A percentile compares a stretch with the other conserved stretches of the same genome.
Evolutionary conservation across 805 yeast genomes (phyloP).

Genomic region (Candida orba): DNA sequence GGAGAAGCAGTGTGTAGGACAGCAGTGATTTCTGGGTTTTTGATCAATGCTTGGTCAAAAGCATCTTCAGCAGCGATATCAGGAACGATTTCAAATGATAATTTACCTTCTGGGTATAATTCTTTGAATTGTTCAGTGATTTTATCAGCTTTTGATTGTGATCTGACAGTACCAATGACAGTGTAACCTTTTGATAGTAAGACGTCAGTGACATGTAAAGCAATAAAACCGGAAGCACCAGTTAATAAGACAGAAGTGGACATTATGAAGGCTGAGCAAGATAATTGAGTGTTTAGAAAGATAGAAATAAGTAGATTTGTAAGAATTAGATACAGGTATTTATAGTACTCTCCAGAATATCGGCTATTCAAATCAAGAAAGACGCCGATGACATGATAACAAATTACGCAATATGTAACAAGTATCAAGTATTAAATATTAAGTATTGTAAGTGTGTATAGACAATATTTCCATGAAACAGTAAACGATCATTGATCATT

Average conservation of each 20-base stretch:
- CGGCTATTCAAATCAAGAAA: no score
- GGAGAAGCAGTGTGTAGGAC: slow-evolving; percentile 62
- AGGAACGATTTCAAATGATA: slow-evolving; percentile 38
- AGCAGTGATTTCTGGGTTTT: slow-evolving; percentile 42
- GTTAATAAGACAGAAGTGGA: slow-evolving; percentile 29
- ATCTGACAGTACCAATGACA: slow-evolving; percentile 41
- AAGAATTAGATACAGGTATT: no score
- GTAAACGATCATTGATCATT: no score
- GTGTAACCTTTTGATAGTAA: slow-evolving; percentile 32
- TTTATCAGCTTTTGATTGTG: slow-evolving; percentile 29
- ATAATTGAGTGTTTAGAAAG: not conserved
- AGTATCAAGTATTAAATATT: no score
- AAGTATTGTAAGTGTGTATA: no score
- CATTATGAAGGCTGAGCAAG: not conserved
- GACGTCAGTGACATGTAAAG: slow-evolving; percentile 34
- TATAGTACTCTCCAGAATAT: no score
- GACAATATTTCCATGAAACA: no score
- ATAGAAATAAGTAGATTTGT: not conserved
- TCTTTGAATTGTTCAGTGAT: slow-evolving; percentile 24
- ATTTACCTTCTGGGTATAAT: slow-evolving; percentile 26
- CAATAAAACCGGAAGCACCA: slow-evolving; percentile 46
- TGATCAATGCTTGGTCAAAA: slow-evolving; percentile 37
- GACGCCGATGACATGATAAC: no score
- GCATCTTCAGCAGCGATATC: slow-evolving; percentile 42
- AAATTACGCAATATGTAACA: no score